Evolutionary conservation across 2,329 filamentous ascomycete species (phyloP).

Genomic region (Beauveria caledonica): DNA sequence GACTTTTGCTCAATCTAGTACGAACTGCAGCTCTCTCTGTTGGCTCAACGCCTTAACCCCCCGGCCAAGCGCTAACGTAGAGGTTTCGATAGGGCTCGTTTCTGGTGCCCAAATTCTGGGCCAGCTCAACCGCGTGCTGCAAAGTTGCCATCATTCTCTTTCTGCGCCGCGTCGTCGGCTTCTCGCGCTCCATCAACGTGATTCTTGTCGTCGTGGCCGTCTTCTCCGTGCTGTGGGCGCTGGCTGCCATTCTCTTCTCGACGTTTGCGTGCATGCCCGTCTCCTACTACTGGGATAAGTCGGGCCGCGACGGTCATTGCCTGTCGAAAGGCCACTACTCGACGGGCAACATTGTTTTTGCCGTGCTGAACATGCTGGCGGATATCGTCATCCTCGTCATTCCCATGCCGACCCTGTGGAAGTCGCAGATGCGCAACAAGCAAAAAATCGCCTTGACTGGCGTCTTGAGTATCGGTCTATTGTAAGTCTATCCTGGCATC

Average conservation of each 20-base stretch:
- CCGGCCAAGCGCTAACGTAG: neutral
- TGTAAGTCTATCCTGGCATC: neutral
- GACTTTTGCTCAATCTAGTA: neutral
- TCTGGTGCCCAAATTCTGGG: conserved; percentile 9
- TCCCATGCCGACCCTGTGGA: conserved; percentile 9
- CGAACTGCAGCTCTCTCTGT: neutral
- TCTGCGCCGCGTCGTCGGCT: conserved; percentile 6
- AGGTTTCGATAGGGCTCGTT: neutral
- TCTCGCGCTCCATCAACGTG: neutral
- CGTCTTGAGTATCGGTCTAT: conserved; percentile 9
- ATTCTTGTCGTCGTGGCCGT: neutral
- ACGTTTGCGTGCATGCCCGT: conserved; percentile 9
- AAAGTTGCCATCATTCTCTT: conserved; percentile 11
- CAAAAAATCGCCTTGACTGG: conserved; percentile 9
- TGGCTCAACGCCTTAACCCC: too few relatives aligned
- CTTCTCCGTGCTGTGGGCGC: neutral
- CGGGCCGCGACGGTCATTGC: conserved; percentile 2
- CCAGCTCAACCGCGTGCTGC: conserved; percentile 8
- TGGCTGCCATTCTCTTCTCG: conserved; percentile 4
- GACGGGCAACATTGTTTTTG: neutral
- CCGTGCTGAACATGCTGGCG: neutral
- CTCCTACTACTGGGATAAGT: conserved; percentile 12
- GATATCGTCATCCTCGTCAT: conserved; percentile 6
- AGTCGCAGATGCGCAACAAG: neutral
- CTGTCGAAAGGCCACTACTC: neutral